Evolutionary conservation across 768 basidiomycete species (phyloP), one percentile per base, ranked within the genome.

Genomic region (Pleurotus tuoliensis): DNA sequence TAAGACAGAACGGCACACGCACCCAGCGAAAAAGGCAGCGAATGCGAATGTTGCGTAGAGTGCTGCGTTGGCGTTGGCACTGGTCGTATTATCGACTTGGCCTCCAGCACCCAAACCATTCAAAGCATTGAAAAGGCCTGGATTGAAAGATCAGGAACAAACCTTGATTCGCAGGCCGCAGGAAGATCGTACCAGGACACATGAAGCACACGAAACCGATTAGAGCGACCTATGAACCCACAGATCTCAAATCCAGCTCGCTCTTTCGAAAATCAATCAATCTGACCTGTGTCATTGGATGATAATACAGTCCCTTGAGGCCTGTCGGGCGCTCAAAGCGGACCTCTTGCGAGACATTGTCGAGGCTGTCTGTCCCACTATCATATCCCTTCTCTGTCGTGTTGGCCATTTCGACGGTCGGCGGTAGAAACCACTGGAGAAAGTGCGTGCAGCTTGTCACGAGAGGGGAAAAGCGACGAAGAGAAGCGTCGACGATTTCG

Each of bases 71-170:
- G 87, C 79, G 62, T 92, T 89, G 15, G 88, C 83, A 64, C 79
- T 82, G 11, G 84, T 88, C 3, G 73, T 76, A 11, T 82, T 64
- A 63, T 88, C 83, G 41, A 90, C 66, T 70, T 88, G 86, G 3
- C 92, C 92, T 46, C 87, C 90, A 45, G 79, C 90, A 3, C 92
- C 92, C 45, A 94, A 77, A 34, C 91, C 90, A 55, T 82, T 87
- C 63, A 92, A 73, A 0, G 90, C 84, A 64, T 92, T 93, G 72
- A 89, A 92, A 56, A 91, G 79, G 57, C 90, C 90, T 67, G 71
- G 72, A 46, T 73, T 60, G 24, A 56, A 6, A 30, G 12, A 11
- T 49, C 13, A 15, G 12, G 22, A 15, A 12, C 5, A 37, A 13
- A 22, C 9, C 25, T 15, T 20, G 13, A 18, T 11, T 3, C 13